Conservation (phyloP, 1,284 basidiomycete genomes). For the Peniophora sp. region DNA sequence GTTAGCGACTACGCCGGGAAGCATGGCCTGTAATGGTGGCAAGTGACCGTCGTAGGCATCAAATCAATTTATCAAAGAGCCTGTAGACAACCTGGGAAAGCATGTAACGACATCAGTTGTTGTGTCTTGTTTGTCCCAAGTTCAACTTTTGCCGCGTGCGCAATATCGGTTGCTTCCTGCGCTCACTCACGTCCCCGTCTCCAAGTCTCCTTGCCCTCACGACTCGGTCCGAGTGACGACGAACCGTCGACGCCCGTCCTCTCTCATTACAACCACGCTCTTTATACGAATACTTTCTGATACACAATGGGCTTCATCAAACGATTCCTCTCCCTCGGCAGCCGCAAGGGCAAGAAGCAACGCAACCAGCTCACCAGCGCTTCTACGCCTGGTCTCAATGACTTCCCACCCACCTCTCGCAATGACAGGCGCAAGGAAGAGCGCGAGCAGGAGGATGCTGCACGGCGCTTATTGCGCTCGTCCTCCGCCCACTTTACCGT, state of each 20-base stretch:
- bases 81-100: no score
- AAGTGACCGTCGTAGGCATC: no score
- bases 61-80: no score
- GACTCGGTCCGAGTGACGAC: not conserved
- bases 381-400: conserved; percentile 2
- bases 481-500: conserved; percentile 58
- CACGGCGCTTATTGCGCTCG: conserved; percentile 56
- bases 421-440: conserved; percentile 21
- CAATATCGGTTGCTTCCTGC: no score
- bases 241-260: not conserved
- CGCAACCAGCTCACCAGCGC: conserved; percentile 10
- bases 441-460: conserved; percentile 49
- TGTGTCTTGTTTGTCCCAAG: no score
- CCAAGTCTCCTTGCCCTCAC: no score
- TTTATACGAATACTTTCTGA: conserved; percentile 5
- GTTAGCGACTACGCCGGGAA: conserved; percentile 2
- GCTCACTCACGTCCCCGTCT: no score
- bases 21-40: conserved; percentile 4
- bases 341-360: conserved; percentile 50
- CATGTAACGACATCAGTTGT: no score
- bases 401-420: conserved; percentile 5
- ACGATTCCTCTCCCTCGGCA: conserved; percentile 61
- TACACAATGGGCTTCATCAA: conserved; percentile 59
- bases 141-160: no score
- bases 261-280: conserved; percentile 2